Percentiles rank a stretch among this genome's conserved stretches.
phyloP scores from a whole-genome alignment of 1,139 yeast species.

The Candida tunisiensis region DNA sequence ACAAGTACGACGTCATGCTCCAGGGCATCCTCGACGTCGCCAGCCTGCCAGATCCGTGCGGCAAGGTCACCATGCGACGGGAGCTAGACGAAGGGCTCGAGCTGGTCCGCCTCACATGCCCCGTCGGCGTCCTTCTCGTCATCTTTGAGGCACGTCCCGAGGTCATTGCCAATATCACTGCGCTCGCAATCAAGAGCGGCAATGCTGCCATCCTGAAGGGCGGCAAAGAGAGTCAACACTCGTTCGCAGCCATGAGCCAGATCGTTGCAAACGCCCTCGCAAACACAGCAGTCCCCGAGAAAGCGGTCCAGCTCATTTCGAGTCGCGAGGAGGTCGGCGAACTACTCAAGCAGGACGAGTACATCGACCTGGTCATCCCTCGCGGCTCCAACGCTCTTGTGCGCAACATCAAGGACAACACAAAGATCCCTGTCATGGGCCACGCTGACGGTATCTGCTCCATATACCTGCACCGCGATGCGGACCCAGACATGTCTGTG shows the following conservation, averaged over 20 bases:
- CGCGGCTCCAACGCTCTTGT: slow-evolving; percentile 92
- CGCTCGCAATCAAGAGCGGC: slow-evolving; percentile 90
- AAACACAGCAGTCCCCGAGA: slow-evolving; percentile 51
- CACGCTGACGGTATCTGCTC: slow-evolving; percentile 98
- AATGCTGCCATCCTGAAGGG: slow-evolving; percentile 88
- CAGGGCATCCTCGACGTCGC: slow-evolving; percentile 93
- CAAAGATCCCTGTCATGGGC: slow-evolving; percentile 93
- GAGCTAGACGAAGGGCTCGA: slow-evolving; percentile 78
- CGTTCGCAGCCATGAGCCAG: slow-evolving; percentile 69
- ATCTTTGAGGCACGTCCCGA: slow-evolving; percentile 97
- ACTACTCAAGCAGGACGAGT: slow-evolving; percentile 66
- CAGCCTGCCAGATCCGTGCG: slow-evolving; percentile 75
- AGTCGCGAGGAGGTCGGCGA: slow-evolving; percentile 84
- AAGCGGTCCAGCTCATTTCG: slow-evolving; percentile 73
- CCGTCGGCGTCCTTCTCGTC: slow-evolving; percentile 84
- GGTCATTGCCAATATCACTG: slow-evolving; percentile 93
- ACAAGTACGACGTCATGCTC: slow-evolving; percentile 83
- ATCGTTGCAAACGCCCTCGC: slow-evolving; percentile 47
- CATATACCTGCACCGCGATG: slow-evolving; percentile 60
- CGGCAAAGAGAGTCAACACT: slow-evolving; percentile 79
- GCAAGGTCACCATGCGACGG: slow-evolving; percentile 64
- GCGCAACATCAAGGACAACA: slow-evolving; percentile 62
- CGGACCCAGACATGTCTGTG: slow-evolving; percentile 61
- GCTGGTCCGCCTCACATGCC: slow-evolving; percentile 71
- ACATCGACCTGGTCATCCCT: slow-evolving; percentile 91